Evolutionary conservation across 192 early-diverging fungal species (phyloP).

Genomic region (Gryganskiella cystojenkinii): DNA sequence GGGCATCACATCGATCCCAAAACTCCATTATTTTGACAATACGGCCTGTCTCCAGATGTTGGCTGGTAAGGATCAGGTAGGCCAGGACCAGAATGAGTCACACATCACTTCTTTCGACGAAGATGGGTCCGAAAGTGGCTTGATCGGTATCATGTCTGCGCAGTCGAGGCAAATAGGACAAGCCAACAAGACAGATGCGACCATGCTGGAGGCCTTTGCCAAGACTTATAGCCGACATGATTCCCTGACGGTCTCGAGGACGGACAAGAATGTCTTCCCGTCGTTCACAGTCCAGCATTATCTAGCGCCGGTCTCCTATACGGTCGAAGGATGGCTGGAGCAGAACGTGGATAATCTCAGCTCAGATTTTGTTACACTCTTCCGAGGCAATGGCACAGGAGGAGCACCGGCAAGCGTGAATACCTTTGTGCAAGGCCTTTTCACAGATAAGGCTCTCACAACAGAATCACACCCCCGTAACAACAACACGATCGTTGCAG

Average conservation of each 20-base stretch:
- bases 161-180: constrained; percentile 64
- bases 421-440: constrained; percentile 79
- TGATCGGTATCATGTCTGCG: constrained; percentile 81
- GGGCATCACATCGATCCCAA: constrained; percentile 63
- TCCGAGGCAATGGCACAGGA: constrained; percentile 70
- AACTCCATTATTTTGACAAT: constrained; percentile 71
- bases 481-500: constrained; percentile 80
- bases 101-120: no score
- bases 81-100: constrained; percentile 46
- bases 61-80: constrained; percentile 48
- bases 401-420: constrained; percentile 73
- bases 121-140: constrained; percentile 49
- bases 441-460: constrained; percentile 76
- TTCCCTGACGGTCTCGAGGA: constrained; percentile 56
- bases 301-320: constrained; percentile 74
- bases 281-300: constrained; percentile 88
- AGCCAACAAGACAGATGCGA: constrained; percentile 52
- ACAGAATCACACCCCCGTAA: constrained; percentile 87
- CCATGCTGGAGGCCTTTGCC: constrained; percentile 64
- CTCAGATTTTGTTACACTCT: constrained; percentile 86
- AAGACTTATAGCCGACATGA: constrained; percentile 63
- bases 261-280: constrained; percentile 50
- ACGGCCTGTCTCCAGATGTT: constrained; percentile 77
- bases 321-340: constrained; percentile 74
- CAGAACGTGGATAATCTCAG: constrained; percentile 82